A percentile compares a stretch with the other conserved stretches of the same genome.
phyloP scores from a whole-genome alignment of 305 asterid species.

The Withania somnifera region DNA sequence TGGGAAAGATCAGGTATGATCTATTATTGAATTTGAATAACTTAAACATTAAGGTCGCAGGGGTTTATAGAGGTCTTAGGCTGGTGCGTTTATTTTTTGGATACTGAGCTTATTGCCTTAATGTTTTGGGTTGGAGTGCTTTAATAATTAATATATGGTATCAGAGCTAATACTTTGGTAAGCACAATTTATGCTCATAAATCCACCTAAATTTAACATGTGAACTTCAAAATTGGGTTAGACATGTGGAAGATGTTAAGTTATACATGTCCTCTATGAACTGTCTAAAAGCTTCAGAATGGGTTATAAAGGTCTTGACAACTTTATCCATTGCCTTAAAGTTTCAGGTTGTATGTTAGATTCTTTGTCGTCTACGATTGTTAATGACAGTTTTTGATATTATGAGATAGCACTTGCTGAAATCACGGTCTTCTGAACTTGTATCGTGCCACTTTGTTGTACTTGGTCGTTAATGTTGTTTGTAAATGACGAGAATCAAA shows the following conservation, averaged over 20 bases:
- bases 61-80: not conserved
- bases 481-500: not conserved
- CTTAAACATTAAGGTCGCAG: not conserved
- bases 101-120: not conserved
- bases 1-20: slow-evolving; percentile 90
- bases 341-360: not conserved
- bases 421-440: not conserved
- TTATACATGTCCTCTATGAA: not conserved
- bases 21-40: slow-evolving; percentile 2
- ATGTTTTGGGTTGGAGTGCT: not conserved
- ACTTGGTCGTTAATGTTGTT: not conserved
- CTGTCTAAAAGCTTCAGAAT: not conserved
- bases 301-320: not conserved
- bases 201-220: not conserved
- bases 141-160: not conserved
- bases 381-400: not conserved
- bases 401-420: not conserved
- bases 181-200: not conserved
- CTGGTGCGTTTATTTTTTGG: not conserved
- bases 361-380: not conserved
- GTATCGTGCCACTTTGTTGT: not conserved
- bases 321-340: not conserved
- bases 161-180: not conserved
- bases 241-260: not conserved
- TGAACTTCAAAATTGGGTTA: not conserved